These are phyloP conservation scores for Beauveria sp. DNA, from an alignment of 2,329 filamentous ascomycete species.

Conservation along the genomic window DNA sequence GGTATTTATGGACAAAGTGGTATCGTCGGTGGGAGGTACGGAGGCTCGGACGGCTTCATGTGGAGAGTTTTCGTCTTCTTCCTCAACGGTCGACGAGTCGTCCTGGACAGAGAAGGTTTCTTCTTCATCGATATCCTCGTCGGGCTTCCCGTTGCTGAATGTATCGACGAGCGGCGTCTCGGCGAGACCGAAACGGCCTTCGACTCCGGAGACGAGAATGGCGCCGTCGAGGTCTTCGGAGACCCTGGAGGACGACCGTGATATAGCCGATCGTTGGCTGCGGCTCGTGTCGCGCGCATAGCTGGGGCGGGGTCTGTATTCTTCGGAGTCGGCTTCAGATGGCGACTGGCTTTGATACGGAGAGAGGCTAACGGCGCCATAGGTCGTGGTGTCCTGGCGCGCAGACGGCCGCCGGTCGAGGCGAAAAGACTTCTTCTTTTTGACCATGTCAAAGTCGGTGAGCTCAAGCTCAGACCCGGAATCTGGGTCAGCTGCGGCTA, in stretches of 20 bases:
- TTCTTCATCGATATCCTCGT: slow-evolving; percentile 30
- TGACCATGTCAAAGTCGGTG: slow-evolving; percentile 22
- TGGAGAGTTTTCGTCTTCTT: slow-evolving; percentile 59
- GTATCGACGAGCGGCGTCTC: slow-evolving; percentile 40
- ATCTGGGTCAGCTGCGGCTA: slow-evolving; percentile 3
- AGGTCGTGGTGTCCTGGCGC: slow-evolving; percentile 23
- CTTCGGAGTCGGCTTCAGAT: slow-evolving; percentile 25
- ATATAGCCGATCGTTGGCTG: slow-evolving; percentile 25
- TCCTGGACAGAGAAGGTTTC: slow-evolving; percentile 24
- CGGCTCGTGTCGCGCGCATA: slow-evolving; percentile 26
- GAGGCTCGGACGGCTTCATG: slow-evolving; percentile 76
- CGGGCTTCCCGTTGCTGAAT: slow-evolving; percentile 35
- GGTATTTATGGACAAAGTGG: slow-evolving; percentile 72
- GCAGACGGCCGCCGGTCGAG: slow-evolving; percentile 19
- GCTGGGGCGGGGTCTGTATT: slow-evolving; percentile 25
- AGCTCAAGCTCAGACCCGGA: slow-evolving; percentile 11
- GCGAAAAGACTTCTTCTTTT: slow-evolving; percentile 30
- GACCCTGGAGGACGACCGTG: slow-evolving; percentile 26
- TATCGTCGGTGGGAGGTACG: slow-evolving; percentile 68
- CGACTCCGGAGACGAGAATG: slow-evolving; percentile 43
- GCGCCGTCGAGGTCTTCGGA: slow-evolving; percentile 46
- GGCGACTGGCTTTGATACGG: slow-evolving; percentile 29
- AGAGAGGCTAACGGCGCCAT: slow-evolving; percentile 30
- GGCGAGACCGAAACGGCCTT: slow-evolving; percentile 44
- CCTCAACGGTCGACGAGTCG: slow-evolving; percentile 28